Evolutionary conservation across 306 rosid species (phyloP).

Genomic region (Rosa lucieae): DNA sequence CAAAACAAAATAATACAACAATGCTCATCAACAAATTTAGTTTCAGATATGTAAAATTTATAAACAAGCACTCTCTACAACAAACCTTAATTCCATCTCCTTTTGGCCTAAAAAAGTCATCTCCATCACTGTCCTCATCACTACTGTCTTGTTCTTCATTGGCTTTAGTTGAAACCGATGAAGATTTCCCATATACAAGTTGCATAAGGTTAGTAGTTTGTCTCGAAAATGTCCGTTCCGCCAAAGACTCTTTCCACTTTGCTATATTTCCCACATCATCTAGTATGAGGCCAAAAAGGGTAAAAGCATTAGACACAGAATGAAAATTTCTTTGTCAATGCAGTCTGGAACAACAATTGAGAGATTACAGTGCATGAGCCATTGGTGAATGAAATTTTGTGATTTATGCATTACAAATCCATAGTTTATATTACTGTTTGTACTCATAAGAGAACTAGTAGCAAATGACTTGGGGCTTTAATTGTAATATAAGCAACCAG

Average conservation of each 20-base stretch:
- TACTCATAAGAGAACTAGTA: background rate
- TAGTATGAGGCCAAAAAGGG: slow-evolving; percentile 24
- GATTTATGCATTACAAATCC: background rate
- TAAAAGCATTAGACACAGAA: slow-evolving; percentile 26
- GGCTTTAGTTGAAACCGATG: slow-evolving; percentile 28
- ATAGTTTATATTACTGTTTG: too few species aligned
- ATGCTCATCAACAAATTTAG: background rate
- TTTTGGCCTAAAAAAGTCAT: slow-evolving; percentile 75
- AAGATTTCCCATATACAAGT: slow-evolving; percentile 77
- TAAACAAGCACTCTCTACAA: slow-evolving; percentile 21
- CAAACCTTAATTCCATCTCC: slow-evolving; percentile 76
- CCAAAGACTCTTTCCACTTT: slow-evolving; percentile 81
- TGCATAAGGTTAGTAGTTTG: slow-evolving; percentile 72
- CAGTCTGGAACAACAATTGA: slow-evolving; percentile 2
- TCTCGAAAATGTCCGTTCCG: slow-evolving; percentile 51
- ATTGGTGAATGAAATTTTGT: background rate
- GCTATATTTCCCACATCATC: slow-evolving; percentile 69
- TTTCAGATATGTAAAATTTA: background rate
- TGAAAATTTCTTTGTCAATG: background rate
- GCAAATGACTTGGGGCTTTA: background rate
- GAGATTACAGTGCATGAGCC: background rate
- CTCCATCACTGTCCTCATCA: slow-evolving; percentile 63
- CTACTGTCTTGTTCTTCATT: slow-evolving; percentile 46
- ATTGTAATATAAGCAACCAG: background rate
- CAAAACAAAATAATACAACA: slow-evolving; percentile 5